A percentile compares a stretch with the other conserved stretches of the same genome.
Conservation (phyloP, 2,329 filamentous ascomycete species). For the Fusarium clavum region DNA sequence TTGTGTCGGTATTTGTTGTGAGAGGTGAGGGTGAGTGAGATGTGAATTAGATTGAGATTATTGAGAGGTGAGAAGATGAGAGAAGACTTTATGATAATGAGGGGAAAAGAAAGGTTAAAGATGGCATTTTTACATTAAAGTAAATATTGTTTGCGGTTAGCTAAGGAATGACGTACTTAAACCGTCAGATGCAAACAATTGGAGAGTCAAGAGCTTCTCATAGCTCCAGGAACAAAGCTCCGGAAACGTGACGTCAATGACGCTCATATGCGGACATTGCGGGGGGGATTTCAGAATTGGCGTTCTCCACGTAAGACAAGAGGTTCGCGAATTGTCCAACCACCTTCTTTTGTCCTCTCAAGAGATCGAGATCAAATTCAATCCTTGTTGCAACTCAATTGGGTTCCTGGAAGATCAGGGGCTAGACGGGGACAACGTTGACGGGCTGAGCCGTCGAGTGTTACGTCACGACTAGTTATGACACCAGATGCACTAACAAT, state of each 20-base stretch:
- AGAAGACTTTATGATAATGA: background rate
- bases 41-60: background rate
- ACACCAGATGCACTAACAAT: slow-evolving; percentile 1
- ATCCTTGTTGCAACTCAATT: background rate
- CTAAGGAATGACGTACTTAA: slow-evolving; percentile 36
- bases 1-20: slow-evolving; percentile 25
- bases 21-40: background rate
- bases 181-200: slow-evolving; percentile 39
- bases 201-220: slow-evolving; percentile 8
- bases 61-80: background rate
- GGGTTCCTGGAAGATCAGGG: slow-evolving; percentile 26
- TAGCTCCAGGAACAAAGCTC: slow-evolving; percentile 33
- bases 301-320: slow-evolving; percentile 16
- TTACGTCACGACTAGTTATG: slow-evolving; percentile 30
- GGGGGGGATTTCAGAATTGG: slow-evolving; percentile 17
- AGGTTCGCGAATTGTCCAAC: slow-evolving; percentile 27
- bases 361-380: slow-evolving; percentile 16
- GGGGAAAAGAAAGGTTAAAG: background rate
- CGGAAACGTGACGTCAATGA: slow-evolving; percentile 45
- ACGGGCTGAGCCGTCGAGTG: slow-evolving; percentile 16
- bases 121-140: slow-evolving; percentile 17
- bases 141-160: slow-evolving; percentile 5
- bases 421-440: slow-evolving; percentile 6
- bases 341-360: background rate
- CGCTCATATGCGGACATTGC: slow-evolving; percentile 38